Conservation (phyloP, 2,329 filamentous ascomycete species). For the Dactylellina parvicollis region DNA sequence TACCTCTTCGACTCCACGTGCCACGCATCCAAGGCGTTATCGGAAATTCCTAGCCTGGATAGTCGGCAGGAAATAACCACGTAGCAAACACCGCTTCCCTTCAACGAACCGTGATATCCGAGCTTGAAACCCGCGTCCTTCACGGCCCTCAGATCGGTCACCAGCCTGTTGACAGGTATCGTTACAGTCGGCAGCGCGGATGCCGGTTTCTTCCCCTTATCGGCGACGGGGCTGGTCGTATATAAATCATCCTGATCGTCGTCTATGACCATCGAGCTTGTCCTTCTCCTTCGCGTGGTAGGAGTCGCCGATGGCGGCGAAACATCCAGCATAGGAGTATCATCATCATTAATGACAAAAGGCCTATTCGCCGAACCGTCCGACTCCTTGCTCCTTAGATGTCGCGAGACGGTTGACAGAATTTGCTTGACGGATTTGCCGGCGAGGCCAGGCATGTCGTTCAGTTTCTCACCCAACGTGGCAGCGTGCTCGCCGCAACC, state of each 20-base stretch:
- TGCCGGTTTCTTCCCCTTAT: constrained; percentile 42
- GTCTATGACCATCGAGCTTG: constrained; percentile 29
- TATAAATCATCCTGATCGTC: constrained; percentile 43
- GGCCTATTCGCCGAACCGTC: constrained; percentile 30
- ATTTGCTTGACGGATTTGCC: constrained; percentile 39
- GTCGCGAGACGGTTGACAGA: constrained; percentile 24
- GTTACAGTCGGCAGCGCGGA: constrained; percentile 1
- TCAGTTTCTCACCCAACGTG: constrained; percentile 26
- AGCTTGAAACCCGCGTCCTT: constrained; percentile 76
- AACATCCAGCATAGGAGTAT: constrained; percentile 4
- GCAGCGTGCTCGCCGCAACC: constrained; percentile 40
- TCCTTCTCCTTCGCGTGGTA: neutral
- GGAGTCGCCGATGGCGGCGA: neutral
- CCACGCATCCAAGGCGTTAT: constrained; percentile 82
- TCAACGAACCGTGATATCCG: constrained; percentile 66
- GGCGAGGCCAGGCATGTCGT: constrained; percentile 29
- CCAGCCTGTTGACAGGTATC: constrained; percentile 6
- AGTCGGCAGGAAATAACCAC: constrained; percentile 76
- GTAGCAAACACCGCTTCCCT: constrained; percentile 64
- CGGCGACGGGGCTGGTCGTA: constrained; percentile 9
- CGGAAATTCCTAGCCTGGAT: constrained; percentile 75
- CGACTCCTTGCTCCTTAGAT: constrained; percentile 36
- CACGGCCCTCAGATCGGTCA: constrained; percentile 69
- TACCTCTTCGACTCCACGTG: constrained; percentile 74
- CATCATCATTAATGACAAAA: constrained; percentile 34